Conservation (phyloP, 2,329 filamentous ascomycete species). For the Hypoxylon sp. region DNA sequence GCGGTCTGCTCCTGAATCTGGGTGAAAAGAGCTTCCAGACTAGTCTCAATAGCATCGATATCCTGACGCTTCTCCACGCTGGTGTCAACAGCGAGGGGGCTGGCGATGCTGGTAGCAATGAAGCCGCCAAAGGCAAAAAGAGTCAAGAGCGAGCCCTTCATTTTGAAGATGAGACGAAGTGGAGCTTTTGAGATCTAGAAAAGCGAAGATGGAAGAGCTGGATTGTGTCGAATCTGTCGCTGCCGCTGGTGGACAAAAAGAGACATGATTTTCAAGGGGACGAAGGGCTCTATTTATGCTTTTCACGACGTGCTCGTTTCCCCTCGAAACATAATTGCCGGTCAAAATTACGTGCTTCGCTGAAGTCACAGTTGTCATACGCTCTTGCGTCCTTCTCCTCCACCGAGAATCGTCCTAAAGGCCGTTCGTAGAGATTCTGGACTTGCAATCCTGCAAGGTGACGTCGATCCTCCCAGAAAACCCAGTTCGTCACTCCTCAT, state of each 20-base stretch:
- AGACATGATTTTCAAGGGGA: constrained; percentile 2
- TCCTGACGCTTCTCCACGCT: constrained; percentile 49
- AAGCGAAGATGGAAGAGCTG: constrained; percentile 15
- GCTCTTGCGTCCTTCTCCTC: not conserved
- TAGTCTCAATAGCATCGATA: constrained; percentile 43
- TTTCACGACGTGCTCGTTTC: not conserved
- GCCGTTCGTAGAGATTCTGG: constrained; percentile 4
- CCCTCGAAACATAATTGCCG: not conserved
- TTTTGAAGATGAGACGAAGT: constrained; percentile 38
- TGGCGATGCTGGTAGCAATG: constrained; percentile 48
- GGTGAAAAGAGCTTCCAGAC: constrained; percentile 43
- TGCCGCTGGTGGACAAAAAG: constrained; percentile 30
- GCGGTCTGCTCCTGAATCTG: constrained; percentile 49
- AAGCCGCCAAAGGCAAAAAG: constrained; percentile 50
- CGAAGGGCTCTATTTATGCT: constrained; percentile 41
- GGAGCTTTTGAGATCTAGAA: constrained; percentile 16
- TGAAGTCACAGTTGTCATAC: constrained; percentile 9
- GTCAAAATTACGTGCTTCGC: constrained; percentile 30
- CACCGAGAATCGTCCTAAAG: not conserved
- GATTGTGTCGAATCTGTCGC: constrained; percentile 22
- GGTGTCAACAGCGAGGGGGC: constrained; percentile 40
- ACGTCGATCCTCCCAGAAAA: constrained; percentile 21
- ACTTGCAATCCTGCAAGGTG: constrained; percentile 15
- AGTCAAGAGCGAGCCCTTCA: constrained; percentile 49
- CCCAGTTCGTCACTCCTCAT: not conserved